Percentiles rank a stretch among this genome's conserved stretches.
phyloP scores from a whole-genome alignment of 2,329 filamentous ascomycete species.

The Ceratocystis albifundus region DNA sequence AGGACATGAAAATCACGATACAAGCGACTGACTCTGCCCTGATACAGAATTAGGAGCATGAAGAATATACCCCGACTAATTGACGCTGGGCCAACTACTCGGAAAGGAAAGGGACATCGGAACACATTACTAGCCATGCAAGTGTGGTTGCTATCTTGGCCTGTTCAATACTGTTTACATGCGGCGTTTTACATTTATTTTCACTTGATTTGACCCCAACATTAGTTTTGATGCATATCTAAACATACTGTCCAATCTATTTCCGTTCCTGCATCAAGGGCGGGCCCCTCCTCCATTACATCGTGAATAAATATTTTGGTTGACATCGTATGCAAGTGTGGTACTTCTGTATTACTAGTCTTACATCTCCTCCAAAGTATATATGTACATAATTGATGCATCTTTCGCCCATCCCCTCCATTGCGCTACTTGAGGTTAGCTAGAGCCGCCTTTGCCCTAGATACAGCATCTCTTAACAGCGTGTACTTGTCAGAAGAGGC shows the following conservation, averaged over 20 bases:
- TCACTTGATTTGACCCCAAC: conserved; percentile 9
- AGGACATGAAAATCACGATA: conserved; percentile 14
- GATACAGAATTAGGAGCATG: not conserved
- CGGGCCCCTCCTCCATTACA: not conserved
- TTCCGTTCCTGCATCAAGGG: not conserved
- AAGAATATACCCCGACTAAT: conserved; percentile 13
- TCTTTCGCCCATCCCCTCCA: not conserved
- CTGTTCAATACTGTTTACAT: conserved; percentile 13
- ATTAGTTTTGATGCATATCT: conserved; percentile 2
- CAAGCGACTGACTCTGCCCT: conserved; percentile 11
- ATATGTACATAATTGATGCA: conserved; percentile 12
- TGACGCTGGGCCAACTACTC: not conserved
- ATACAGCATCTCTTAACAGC: conserved; percentile 31
- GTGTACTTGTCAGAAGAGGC: not conserved
- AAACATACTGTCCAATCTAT: not conserved
- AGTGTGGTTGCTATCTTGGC: conserved; percentile 11
- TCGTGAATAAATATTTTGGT: not conserved
- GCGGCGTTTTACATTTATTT: conserved; percentile 16
- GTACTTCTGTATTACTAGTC: not conserved
- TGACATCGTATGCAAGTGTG: not conserved
- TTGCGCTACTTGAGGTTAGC: not conserved
- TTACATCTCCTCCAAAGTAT: conserved; percentile 9
- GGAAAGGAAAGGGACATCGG: not conserved
- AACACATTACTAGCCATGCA: not conserved
- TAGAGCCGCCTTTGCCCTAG: conserved; percentile 41